Evolutionary conservation across 1,284 basidiomycete genomes (phyloP), one percentile per base, ranked within the genome.

Genomic region (Pyrrhoderma lamaoense): DNA sequence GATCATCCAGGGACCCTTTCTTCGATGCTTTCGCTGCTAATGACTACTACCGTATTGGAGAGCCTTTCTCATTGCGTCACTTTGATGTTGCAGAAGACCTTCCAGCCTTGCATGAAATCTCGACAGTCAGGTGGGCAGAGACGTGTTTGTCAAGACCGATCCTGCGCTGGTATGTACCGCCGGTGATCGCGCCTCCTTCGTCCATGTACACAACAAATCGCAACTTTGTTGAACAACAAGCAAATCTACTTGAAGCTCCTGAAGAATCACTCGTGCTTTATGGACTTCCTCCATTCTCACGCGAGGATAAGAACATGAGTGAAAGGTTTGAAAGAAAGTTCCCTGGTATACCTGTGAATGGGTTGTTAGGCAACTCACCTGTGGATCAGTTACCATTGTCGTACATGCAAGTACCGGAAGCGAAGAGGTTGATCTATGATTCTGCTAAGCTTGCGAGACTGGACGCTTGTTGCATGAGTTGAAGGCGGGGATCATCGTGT

Each of bases 361-460:
- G 96, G 36, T 68, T 99, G 34, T 62, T 95, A 48, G 74, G 72
- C 23, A 68, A 67, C 35, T 91, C 93, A 2, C 73, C 87, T 7
- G 60, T 66, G 3, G 77, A 89, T 59, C 93, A 98, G 64, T 70
- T 93, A 11, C 94, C 94, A 1, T 70, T 79, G 52, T 83, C 93
- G 11, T 79, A 80, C 36, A 94, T 99, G 87, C 85, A 89, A 58
- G 88, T 98, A 23, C 96, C 96, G 2, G 92, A 96, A 59, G 90
- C 93, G 55, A 94, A 97, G 69, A 82, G 96, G 54, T 80, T 99
- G 18, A 91, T 99, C 54, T 93, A 93, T 57, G 96, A 99, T 67
- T 98, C 96, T 21, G 93, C 88, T 52, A 99, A 99, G 70, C 80
- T 99, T 37, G 92, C 93, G 36, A 82, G 90, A 44, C 76, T 99